Evolutionary conservation across 2,329 filamentous ascomycete species (phyloP), one percentile per base, ranked within the genome.

Genomic region (Sclerotinia spermophila): DNA sequence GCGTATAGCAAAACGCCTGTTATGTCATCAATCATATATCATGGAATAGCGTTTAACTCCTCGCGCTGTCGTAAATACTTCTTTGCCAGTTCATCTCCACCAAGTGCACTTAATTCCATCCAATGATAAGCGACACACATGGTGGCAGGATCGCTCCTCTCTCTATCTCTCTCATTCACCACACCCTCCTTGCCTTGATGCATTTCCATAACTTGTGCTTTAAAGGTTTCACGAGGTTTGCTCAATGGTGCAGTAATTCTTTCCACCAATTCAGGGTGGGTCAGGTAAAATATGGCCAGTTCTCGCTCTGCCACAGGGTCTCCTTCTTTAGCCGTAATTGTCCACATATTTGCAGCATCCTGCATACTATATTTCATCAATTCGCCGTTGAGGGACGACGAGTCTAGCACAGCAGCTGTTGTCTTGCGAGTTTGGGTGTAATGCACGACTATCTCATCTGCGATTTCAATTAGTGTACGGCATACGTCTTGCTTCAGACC

Each of bases 41-140:
- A 78, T 62, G 77, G 77, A 62, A 78, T 74, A 45, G 76, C 77
- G 71, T 78, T 78, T 65, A 79, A 45, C 72, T 79, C 77, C 68
- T 79, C 77, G 30, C 77, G 75, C 82, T 96, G 92, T 74, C 90
- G 86, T 80, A 97, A 82, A 81, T 95, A 94, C 79, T 90, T 91
- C 79, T 89, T 90, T 30, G 95, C 95, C 75, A 97, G 83, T 78
- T 91, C 87, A 79, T 98, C 95, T 1, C 94, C 94, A n/a, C 94
- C 94, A 69, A 87, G 86, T 76, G 93, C 92, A 51, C 92, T 94
- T 74, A 92, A 85, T 82, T 95, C 93, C 94, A 98, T 97, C 94
- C 95, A 98, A 83, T 98, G 95, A 81, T 96, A 90, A 15, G 95
- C 95, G 71, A 97, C 88, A 77, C 94, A 97, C 92, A 98, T 96